These are phyloP conservation scores for Coffea canephora DNA, from an alignment of 257 asterid genomes.

Conservation along the genomic window DNA sequence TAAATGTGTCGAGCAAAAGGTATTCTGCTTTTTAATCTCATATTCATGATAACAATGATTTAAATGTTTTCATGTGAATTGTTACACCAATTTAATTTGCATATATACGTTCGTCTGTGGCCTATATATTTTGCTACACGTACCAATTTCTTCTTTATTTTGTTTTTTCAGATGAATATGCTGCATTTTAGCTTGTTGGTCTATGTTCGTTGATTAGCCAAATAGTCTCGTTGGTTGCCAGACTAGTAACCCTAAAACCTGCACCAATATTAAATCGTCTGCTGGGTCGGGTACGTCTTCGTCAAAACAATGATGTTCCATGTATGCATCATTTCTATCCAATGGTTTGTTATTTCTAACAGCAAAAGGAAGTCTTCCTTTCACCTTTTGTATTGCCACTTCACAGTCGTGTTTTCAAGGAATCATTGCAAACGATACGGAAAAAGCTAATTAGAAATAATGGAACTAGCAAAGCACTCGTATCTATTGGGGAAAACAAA, in stretches of 20 bases:
- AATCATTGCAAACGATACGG: constrained; percentile 35
- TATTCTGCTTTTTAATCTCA: no score
- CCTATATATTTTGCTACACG: no score
- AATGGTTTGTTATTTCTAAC: background rate
- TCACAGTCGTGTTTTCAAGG: constrained; percentile 12
- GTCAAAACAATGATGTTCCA: constrained; percentile 12
- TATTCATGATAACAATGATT: no score
- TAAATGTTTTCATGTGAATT: no score
- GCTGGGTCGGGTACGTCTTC: background rate
- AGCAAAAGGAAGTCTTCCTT: background rate
- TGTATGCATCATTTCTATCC: background rate
- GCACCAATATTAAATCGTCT: background rate
- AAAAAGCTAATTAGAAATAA: constrained; percentile 14
- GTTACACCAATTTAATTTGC: no score
- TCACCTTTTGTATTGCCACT: background rate
- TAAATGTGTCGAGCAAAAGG: no score
- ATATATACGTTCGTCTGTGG: no score
- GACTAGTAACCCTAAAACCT: background rate
- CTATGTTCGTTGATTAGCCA: no score
- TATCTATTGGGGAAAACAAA: background rate
- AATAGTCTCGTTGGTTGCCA: no score
- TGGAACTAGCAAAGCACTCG: constrained; percentile 1
- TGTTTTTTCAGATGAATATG: no score
- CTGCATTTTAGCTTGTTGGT: no score
- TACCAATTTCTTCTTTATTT: no score